These are phyloP conservation scores for Rhodamnia rubescens DNA, from an alignment of 345 rosid species.

Conservation along the genomic window DNA sequence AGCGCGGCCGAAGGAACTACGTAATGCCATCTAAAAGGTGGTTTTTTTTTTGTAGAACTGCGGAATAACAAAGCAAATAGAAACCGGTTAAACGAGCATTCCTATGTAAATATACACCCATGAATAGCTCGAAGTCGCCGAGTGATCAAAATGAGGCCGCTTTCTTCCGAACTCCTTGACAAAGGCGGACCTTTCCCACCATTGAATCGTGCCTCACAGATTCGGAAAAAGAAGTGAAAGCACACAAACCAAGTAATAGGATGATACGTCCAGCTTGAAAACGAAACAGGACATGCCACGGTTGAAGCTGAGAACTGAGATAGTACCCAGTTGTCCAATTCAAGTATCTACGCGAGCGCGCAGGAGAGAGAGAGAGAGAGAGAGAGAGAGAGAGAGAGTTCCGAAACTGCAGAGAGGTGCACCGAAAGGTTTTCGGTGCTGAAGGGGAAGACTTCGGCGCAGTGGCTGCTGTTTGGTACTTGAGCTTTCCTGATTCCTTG, in stretches of 20 bases:
- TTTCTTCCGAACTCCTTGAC: neutral
- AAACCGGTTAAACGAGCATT: constrained; percentile 3
- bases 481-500: neutral
- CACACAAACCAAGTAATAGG: neutral
- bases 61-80: neutral
- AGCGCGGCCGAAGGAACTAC: constrained; percentile 16
- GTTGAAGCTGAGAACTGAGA: neutral
- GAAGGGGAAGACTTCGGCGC: neutral
- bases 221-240: neutral
- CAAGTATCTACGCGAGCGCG: neutral
- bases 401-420: neutral
- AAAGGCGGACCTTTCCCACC: neutral
- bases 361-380: neutral
- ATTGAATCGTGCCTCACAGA: neutral
- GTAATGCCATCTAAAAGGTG: neutral
- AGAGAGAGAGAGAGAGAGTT: neutral
- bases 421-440: neutral
- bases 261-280: neutral
- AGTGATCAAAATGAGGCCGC: neutral
- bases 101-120: constrained; percentile 11
- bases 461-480: neutral
- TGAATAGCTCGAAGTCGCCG: constrained; percentile 1
- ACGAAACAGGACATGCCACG: neutral
- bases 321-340: neutral
- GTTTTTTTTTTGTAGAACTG: neutral